A percentile compares a stretch with the other conserved stretches of the same genome.
phyloP scores from a whole-genome alignment of 192 early-diverging fungal genomes.

The Linnemannia hyalina region DNA sequence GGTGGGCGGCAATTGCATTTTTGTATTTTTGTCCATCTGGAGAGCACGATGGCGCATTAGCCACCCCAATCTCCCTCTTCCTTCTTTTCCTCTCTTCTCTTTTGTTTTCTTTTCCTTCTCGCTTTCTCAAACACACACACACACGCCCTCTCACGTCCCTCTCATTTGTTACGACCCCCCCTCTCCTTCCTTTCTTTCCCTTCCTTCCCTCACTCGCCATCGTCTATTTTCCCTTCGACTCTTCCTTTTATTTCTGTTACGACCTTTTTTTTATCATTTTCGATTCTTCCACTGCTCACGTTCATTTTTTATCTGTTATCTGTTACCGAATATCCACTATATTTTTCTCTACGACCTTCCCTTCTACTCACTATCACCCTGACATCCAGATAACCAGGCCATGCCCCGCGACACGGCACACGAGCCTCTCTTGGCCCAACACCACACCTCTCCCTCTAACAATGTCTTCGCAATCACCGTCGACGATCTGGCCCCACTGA shows the following conservation, averaged over 20 bases:
- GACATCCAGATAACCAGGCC: background rate
- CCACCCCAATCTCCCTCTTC: background rate
- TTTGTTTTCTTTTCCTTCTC: background rate
- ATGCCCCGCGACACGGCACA: conserved; percentile 23
- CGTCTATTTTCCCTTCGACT: background rate
- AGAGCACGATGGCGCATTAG: background rate
- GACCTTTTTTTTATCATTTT: background rate
- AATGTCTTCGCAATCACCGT: conserved; percentile 61
- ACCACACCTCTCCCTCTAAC: background rate
- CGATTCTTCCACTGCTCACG: background rate
- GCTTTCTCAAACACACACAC: background rate
- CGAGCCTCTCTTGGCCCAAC: conserved; percentile 34
- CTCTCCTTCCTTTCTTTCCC: background rate
- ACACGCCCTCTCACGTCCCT: background rate
- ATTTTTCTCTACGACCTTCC: background rate
- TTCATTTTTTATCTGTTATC: background rate
- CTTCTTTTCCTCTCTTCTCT: background rate
- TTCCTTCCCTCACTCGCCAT: conserved; percentile 6
- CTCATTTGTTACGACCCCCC: background rate
- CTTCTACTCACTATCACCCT: background rate
- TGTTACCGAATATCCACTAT: background rate
- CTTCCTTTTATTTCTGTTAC: background rate
- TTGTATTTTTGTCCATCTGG: background rate
- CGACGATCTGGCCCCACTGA: conserved; percentile 66
- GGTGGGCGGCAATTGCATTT: no score